Percentiles rank a stretch among this genome's conserved stretches.
Conservation (phyloP, 306 rosid genomes). For the Casuarina equisetifolia region DNA sequence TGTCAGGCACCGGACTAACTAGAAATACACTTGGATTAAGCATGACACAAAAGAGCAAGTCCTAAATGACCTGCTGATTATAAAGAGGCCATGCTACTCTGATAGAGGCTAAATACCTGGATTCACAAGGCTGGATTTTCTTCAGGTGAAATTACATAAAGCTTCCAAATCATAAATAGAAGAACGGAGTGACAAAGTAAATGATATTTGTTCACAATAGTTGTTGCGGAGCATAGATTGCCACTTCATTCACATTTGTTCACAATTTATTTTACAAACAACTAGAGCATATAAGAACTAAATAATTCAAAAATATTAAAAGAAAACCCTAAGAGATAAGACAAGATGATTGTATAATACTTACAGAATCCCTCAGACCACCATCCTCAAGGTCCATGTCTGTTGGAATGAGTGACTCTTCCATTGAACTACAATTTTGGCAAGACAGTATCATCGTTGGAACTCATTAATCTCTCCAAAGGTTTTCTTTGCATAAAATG, state of each 20-base stretch:
- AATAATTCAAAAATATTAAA: constrained; percentile 16
- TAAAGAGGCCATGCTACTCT: not conserved
- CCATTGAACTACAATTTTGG: constrained; percentile 56
- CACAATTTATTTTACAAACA: not conserved
- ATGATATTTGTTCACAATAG: no score
- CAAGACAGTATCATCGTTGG: constrained; percentile 23
- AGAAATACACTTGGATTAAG: not conserved
- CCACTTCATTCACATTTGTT: not conserved
- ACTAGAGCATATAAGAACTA: not conserved
- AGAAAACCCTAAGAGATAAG: constrained; percentile 20
- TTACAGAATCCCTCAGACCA: constrained; percentile 52
- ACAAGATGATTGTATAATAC: constrained; percentile 29
- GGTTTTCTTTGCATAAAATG: not conserved
- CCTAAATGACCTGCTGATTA: not conserved
- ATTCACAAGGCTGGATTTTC: not conserved
- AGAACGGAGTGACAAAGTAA: not conserved
- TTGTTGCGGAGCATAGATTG: not conserved
- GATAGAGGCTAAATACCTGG: not conserved
- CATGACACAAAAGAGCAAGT: not conserved
- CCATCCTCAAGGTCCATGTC: constrained; percentile 72
- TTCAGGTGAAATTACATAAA: not conserved
- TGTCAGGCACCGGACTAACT: not conserved
- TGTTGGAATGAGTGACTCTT: constrained; percentile 70
- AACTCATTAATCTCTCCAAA: not conserved
- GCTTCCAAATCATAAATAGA: not conserved